A percentile compares a stretch with the other conserved stretches of the same genome.
Conservation (phyloP, 805 yeast species). For the Blastobotrys mokoenaii region DNA sequence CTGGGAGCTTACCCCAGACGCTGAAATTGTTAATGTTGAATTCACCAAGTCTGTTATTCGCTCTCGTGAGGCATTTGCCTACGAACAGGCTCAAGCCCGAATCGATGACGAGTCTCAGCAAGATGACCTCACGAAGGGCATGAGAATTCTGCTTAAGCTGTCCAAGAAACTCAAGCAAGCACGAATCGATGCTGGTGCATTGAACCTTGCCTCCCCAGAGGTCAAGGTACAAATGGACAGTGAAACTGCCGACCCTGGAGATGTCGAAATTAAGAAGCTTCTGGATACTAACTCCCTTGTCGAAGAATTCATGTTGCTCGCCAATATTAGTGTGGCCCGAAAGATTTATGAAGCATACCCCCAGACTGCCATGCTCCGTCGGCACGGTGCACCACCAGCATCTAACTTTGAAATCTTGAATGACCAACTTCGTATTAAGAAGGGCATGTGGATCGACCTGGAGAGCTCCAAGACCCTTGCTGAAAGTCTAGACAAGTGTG, state of each 20-base stretch:
- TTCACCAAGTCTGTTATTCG: constrained; percentile 82
- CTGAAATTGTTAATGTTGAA: constrained; percentile 69
- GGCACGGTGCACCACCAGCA: constrained; percentile 96
- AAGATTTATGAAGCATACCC: constrained; percentile 90
- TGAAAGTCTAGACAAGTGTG: constrained; percentile 84
- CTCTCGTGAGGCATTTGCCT: constrained; percentile 91
- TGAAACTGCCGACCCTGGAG: constrained; percentile 94
- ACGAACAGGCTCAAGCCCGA: constrained; percentile 84
- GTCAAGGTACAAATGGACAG: constrained; percentile 95
- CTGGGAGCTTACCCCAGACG: constrained; percentile 89
- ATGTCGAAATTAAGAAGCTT: constrained; percentile 82
- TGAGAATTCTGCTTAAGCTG: constrained; percentile 71
- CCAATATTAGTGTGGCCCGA: constrained; percentile 91
- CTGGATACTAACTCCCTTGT: constrained; percentile 92
- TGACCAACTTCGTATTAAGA: constrained; percentile 78
- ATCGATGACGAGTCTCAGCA: constrained; percentile 70
- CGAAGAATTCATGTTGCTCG: constrained; percentile 97
- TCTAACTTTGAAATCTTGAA: constrained; percentile 84
- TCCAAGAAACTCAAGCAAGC: constrained; percentile 79
- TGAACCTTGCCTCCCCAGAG: constrained; percentile 95
- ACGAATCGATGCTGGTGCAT: constrained; percentile 90
- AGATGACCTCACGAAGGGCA: constrained; percentile 83
- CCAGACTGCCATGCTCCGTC: constrained; percentile 95
- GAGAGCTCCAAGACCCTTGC: constrained; percentile 89
- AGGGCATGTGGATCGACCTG: constrained; percentile 63